Conservation (phyloP, 352 stramenopile species). For the Phytophthora meadii region DNA sequence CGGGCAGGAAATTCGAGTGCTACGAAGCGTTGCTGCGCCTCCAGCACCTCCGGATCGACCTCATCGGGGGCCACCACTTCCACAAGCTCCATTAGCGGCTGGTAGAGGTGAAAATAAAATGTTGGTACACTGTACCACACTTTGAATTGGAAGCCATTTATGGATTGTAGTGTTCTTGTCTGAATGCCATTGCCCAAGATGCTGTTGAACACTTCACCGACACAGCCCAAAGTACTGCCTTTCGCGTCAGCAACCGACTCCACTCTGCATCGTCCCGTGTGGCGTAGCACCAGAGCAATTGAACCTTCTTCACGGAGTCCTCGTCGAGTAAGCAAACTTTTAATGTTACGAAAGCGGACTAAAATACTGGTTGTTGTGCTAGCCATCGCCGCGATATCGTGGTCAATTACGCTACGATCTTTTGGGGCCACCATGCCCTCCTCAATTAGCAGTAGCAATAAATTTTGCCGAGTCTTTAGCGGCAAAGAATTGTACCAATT, state of each 20-base stretch:
- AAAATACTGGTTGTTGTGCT: slow-evolving; percentile 1
- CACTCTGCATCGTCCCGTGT: slow-evolving; percentile 60
- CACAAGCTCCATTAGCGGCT: slow-evolving; percentile 40
- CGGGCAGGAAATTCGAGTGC: slow-evolving; percentile 69
- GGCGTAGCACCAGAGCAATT: slow-evolving; percentile 51
- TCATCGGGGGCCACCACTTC: slow-evolving; percentile 51
- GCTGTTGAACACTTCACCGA: slow-evolving; percentile 3
- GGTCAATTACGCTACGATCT: slow-evolving; percentile 42
- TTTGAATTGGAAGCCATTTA: slow-evolving; percentile 15
- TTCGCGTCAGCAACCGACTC: slow-evolving; percentile 65
- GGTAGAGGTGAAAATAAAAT: background rate
- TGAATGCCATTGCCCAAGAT: slow-evolving; percentile 17
- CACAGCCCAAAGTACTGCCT: slow-evolving; percentile 33
- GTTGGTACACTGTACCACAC: background rate
- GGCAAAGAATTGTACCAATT: background rate
- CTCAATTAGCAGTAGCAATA: background rate
- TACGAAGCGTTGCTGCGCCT: slow-evolving; percentile 74
- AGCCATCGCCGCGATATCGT: slow-evolving; percentile 58
- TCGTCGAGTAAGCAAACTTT: slow-evolving; percentile 39
- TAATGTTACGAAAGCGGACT: background rate
- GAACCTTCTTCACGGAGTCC: slow-evolving; percentile 25
- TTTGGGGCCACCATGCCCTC: slow-evolving; percentile 10
- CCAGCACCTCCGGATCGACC: slow-evolving; percentile 26
- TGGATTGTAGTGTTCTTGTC: slow-evolving; percentile 1
- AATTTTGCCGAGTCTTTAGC: background rate